phyloP scores from a whole-genome alignment of 2,329 filamentous ascomycete genomes.

The Magnaporthiopsis incrustans region DNA sequence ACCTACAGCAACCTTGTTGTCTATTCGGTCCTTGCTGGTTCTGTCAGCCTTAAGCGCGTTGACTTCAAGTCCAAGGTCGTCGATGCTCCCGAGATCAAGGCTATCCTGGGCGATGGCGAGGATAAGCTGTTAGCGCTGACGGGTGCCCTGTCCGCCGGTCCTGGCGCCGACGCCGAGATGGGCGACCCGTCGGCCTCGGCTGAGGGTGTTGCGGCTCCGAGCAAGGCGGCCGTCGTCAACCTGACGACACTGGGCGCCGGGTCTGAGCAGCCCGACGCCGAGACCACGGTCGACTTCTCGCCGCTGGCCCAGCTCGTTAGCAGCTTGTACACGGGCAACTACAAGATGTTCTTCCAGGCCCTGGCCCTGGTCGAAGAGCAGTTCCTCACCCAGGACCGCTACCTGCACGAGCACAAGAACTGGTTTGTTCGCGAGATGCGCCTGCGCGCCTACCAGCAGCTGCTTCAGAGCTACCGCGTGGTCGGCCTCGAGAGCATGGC shows the following conservation, averaged over 20 bases:
- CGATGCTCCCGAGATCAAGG: constrained; percentile 96
- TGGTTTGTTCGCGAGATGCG: constrained; percentile 99
- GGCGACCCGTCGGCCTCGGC: constrained; percentile 37
- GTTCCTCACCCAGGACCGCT: constrained; percentile 90
- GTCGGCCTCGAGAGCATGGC: constrained; percentile 98
- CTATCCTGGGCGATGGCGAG: constrained; percentile 82
- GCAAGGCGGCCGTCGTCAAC: constrained; percentile 63
- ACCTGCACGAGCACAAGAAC: constrained; percentile 88
- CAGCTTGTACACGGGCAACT: constrained; percentile 88
- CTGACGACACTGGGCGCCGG: constrained; percentile 72
- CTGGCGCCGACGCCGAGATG: constrained; percentile 72
- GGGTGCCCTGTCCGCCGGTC: constrained; percentile 73
- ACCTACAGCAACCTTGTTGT: constrained; percentile 91
- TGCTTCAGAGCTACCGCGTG: constrained; percentile 93
- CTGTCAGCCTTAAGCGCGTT: constrained; percentile 87
- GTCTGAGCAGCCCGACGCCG: constrained; percentile 65
- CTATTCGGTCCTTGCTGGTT: constrained; percentile 91
- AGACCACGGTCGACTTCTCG: constrained; percentile 80
- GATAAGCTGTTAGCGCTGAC: constrained; percentile 79
- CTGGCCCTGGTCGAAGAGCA: constrained; percentile 85
- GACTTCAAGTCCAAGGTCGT: constrained; percentile 99
- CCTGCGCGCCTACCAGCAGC: constrained; percentile 89
- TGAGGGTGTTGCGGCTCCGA: constrained; percentile 22
- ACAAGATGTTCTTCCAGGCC: constrained; percentile 87
- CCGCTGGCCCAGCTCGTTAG: constrained; percentile 81